Percentiles rank a stretch among this genome's conserved stretches.
Evolutionary conservation across 805 yeast genomes (phyloP).

Genomic region (Blastobotrys chiropterorum): DNA sequence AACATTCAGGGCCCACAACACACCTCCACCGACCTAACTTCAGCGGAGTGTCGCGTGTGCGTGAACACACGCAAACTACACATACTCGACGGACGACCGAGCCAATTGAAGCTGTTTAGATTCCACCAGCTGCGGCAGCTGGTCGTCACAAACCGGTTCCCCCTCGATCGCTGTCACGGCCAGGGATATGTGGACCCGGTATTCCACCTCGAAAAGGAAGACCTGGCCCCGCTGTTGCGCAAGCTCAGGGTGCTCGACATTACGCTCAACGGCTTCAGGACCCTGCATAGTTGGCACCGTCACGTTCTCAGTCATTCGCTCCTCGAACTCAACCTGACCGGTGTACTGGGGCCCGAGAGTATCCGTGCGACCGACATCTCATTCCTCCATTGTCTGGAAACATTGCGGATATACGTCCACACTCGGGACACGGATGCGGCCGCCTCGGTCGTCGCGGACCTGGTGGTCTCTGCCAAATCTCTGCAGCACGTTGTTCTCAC

Average conservation of each 20-base stretch:
- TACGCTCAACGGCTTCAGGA: neutral
- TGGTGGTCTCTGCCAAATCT: neutral
- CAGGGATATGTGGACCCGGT: neutral
- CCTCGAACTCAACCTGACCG: neutral
- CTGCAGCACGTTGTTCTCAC: too few relatives aligned
- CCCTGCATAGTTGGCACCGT: neutral
- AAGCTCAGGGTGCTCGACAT: neutral
- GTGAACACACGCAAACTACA: neutral
- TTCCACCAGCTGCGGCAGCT: neutral
- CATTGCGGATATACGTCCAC: neutral
- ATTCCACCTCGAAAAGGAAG: neutral
- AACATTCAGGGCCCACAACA: neutral
- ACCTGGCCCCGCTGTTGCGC: neutral
- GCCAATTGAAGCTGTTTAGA: neutral
- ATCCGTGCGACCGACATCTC: neutral
- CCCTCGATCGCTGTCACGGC: neutral
- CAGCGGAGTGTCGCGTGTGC: neutral
- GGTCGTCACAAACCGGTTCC: neutral
- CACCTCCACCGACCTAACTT: neutral
- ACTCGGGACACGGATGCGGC: neutral
- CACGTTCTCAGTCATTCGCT: neutral
- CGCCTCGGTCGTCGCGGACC: neutral
- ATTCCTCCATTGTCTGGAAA: neutral
- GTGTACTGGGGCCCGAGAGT: neutral
- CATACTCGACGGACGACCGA: neutral